Evolutionary conservation across 1,284 basidiomycete genomes (phyloP).

Genomic region (Inonotus obliquus): DNA sequence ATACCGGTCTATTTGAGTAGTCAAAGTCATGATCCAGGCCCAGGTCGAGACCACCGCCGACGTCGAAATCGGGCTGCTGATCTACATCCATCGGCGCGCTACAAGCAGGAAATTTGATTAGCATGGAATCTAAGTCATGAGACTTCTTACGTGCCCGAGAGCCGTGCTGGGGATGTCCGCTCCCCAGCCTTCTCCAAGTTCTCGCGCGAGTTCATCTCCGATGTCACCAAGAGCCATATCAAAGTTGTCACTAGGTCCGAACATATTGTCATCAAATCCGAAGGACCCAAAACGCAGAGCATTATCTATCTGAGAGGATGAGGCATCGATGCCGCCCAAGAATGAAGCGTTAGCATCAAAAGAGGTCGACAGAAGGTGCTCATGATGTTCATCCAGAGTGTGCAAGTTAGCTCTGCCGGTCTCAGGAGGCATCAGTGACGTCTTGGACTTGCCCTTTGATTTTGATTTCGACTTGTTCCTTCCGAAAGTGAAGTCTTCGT

Average conservation of each 20-base stretch:
- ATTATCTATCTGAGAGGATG: constrained; percentile 54
- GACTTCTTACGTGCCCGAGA: constrained; percentile 14
- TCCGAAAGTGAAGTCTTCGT: constrained; percentile 34
- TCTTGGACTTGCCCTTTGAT: constrained; percentile 28
- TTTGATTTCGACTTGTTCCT: constrained; percentile 31
- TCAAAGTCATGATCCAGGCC: background rate
- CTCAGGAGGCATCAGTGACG: constrained; percentile 32
- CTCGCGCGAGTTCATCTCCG: constrained; percentile 65
- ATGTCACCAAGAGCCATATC: constrained; percentile 46
- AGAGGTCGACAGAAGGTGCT: constrained; percentile 59
- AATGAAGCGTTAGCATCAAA: constrained; percentile 46
- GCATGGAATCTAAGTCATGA: background rate
- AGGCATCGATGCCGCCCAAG: constrained; percentile 33
- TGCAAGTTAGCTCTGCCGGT: constrained; percentile 46
- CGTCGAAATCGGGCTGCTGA: background rate
- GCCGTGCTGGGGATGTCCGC: constrained; percentile 9
- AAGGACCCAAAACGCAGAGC: constrained; percentile 37
- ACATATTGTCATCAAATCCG: constrained; percentile 43
- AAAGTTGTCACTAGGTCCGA: constrained; percentile 39
- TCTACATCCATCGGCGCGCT: constrained; percentile 7
- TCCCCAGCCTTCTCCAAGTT: constrained; percentile 69
- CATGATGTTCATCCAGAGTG: constrained; percentile 65
- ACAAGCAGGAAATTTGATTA: background rate
- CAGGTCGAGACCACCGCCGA: constrained; percentile 2
- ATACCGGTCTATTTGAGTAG: background rate